phyloP scores from a whole-genome alignment of 78 protist species.

The Neovahlkampfia damariscottae region DNA sequence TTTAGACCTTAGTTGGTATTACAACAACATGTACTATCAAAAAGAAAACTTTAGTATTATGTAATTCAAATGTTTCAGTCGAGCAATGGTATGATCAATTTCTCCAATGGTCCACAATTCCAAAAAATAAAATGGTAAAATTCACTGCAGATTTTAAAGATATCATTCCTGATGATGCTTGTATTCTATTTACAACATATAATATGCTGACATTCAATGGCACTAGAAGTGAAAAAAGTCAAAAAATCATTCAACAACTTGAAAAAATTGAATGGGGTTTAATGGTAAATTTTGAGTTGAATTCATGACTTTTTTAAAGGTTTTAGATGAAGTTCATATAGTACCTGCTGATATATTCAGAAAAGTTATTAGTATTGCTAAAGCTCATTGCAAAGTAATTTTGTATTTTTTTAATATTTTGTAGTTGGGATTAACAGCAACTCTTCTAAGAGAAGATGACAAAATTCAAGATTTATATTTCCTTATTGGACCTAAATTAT shows the following conservation, averaged over 20 bases:
- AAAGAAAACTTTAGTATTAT: conserved; percentile 64
- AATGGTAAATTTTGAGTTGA: neutral
- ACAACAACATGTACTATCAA: conserved; percentile 73
- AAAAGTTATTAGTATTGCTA: conserved; percentile 34
- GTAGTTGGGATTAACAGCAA: conserved; percentile 97
- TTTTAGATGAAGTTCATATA: conserved; percentile 93
- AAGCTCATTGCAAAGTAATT: conserved; percentile 86
- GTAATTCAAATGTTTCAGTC: conserved; percentile 77
- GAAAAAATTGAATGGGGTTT: neutral
- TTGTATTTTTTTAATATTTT: no score
- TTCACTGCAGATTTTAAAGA: conserved; percentile 72
- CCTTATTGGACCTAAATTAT: conserved; percentile 97
- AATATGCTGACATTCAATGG: conserved; percentile 73
- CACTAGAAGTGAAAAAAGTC: conserved; percentile 30
- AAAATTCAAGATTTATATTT: conserved; percentile 74
- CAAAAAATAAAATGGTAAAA: conserved; percentile 21
- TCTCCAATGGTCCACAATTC: conserved; percentile 49
- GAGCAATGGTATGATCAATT: conserved; percentile 92
- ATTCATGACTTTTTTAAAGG: conserved; percentile 89
- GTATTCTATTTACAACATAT: conserved; percentile 84
- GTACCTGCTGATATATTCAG: conserved; percentile 58
- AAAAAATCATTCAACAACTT: conserved; percentile 4
- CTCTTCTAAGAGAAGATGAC: conserved; percentile 94
- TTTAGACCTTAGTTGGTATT: conserved; percentile 95
- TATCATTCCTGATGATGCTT: neutral